Evolutionary conservation across 2,329 filamentous ascomycete genomes (phyloP), one percentile per base, ranked within the genome.

Genomic region (Onygenales sp.): DNA sequence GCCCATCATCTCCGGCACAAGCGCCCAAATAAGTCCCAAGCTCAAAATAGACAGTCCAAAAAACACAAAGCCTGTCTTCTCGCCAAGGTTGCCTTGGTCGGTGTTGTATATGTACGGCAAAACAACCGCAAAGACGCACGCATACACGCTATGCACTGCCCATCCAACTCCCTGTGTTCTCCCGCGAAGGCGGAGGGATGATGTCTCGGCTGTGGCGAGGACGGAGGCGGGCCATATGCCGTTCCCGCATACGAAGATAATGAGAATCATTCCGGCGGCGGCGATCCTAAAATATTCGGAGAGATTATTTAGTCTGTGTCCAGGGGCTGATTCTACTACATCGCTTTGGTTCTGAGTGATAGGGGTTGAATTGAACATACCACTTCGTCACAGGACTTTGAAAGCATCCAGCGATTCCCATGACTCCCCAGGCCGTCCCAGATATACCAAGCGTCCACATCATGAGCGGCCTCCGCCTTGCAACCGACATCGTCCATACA

Each of bases 1-100:
- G 3, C 74, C 75, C 62, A 75, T 76, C 66, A 79, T 80, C 60
- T 83, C 79, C 0, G 80, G 79, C 0, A 82, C 65, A 38, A 68
- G 66, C 9, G 71, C 64, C 66, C 70, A 82, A 0, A 73, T 70
- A 0, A 73, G 45, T 1, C 65, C 53, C 3, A 60, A 42, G 1
- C 58, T 66, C 0, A 71, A 2, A 0, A 68, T 5, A 56, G 65
- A 69, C n/a, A 69, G 57, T 0, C 59, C 71, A 9, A 63, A 61
- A 55, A 69, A 75, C 5, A 73, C 64, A 53, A 74, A 75, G 0
- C 69, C 73, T 0, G 68, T 69, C 56, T 74, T 74, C 0, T 67
- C 72, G 5, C 66, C 59, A 0, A 75, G 62, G 41, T 72, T 65
- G 0, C 69, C 73, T n/a, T 68, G 59, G 52, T 75, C 73, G 0